Conservation (phyloP, 2,329 filamentous ascomycete genomes). For the Seiridium cupressi region DNA sequence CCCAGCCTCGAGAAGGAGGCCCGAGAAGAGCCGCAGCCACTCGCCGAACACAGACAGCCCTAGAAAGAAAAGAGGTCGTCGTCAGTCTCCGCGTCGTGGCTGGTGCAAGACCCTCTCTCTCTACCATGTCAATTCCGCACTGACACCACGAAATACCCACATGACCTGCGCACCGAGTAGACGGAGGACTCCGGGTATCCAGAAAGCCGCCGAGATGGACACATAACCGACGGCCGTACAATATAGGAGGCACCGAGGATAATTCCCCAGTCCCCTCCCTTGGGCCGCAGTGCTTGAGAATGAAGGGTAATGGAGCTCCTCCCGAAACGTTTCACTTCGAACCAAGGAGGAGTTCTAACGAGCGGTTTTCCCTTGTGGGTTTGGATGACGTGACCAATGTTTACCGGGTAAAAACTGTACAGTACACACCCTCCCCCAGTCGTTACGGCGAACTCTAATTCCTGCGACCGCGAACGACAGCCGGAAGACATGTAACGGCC, state of each 20-base stretch:
- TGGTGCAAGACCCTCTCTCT: background rate
- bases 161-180: background rate
- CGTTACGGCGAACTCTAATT: background rate
- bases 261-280: background rate
- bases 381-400: background rate
- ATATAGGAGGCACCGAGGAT: background rate
- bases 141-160: background rate
- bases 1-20: background rate
- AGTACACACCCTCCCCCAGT: background rate
- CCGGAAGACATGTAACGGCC: background rate
- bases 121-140: background rate
- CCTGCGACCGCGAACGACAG: background rate
- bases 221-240: background rate
- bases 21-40: background rate
- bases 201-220: constrained; percentile 3
- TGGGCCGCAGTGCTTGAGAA: background rate
- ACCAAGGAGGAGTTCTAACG: background rate
- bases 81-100: background rate
- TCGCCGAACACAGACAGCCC: background rate
- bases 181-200: background rate
- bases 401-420: background rate
- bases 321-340: constrained; percentile 1
- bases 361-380: background rate
- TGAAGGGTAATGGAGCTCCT: background rate
- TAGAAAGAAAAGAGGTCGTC: background rate